phyloP scores from a whole-genome alignment of 495 filamentous ascomycete species.

The Pyrenula aspistea region DNA sequence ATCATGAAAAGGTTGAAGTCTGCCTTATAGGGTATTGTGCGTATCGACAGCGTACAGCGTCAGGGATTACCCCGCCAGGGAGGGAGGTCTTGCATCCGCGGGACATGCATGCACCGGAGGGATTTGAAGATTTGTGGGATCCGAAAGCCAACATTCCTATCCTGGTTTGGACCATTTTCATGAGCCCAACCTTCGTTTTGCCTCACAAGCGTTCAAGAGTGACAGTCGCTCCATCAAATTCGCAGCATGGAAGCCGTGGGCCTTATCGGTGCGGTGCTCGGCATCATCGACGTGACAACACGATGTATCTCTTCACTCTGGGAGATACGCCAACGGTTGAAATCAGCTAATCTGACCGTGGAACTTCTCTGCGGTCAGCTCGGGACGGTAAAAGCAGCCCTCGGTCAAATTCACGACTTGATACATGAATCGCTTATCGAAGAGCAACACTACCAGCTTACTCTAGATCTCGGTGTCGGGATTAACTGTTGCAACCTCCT shows the following conservation, averaged over 20 bases:
- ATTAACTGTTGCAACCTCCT: slow-evolving; percentile 7
- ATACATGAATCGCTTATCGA: slow-evolving; percentile 1
- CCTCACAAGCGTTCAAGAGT: no score
- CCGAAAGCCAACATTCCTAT: no score
- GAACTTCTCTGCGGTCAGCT: slow-evolving; percentile 7
- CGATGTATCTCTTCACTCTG: neutral
- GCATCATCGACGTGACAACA: slow-evolving; percentile 1
- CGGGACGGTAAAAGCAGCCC: slow-evolving; percentile 8
- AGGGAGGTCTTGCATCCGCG: no score
- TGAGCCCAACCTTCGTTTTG: no score
- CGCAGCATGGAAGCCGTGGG: neutral
- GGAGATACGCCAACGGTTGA: neutral
- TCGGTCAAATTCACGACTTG: slow-evolving; percentile 10
- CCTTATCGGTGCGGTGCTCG: neutral
- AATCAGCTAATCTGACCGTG: slow-evolving; percentile 1
- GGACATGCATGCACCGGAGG: no score
- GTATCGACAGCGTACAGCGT: no score
- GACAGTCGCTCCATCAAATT: no score
- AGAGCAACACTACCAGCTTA: slow-evolving; percentile 6
- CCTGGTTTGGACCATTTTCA: no score
- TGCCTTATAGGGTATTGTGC: no score
- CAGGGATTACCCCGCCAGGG: no score
- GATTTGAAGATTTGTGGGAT: no score
- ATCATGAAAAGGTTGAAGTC: no score
- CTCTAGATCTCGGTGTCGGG: slow-evolving; percentile 6